Evolutionary conservation across 176 grass and related monocot genomes (phyloP), one percentile per base, ranked within the genome.

Genomic region (Eleusine coracana): DNA sequence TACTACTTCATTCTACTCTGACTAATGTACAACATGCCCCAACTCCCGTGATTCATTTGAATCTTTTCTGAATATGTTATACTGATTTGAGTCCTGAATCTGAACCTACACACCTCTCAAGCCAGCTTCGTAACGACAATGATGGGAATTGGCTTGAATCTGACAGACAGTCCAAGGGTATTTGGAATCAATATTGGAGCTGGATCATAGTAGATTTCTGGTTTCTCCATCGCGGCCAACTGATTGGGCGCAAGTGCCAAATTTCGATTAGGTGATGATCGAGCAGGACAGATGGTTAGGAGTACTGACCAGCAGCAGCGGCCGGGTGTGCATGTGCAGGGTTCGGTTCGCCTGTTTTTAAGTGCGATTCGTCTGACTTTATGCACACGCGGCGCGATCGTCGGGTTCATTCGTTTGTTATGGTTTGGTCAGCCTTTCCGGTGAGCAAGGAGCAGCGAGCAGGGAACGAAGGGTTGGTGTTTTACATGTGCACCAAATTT

Each of bases 281-380:
- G 77, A 49, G 39, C 10, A 38, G 44, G 52, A 18, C 66, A 29
- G 13, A 39, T 44, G 15, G 66, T 70, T 81, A 59, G 38, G 39
- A 11, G 28, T 1, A 38, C 29, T 54, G 25, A 80, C 17, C 58
- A 23, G 2, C 54, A 10, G 46, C 5, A 34, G 61, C 25, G 0
- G 25, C 25, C 68, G 52, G 41, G 70, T 41, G 42, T 16, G 36
- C 82, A 84, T 76, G 82, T 84, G 73, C 49, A 59, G 71, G 61
- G 45, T 83, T 74, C 37, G 71, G 8, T 83, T 75, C 62, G 13
- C n/a, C 16, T 9, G 49, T 9, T 25, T 84, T 69, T 0, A 16
- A 77, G 38, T 21, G 50, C 29, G 39, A 6, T 77, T 58, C 23
- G 50, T 84, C 64, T 84, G 82, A 84, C 82, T 84, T 45, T 51